A percentile compares a stretch with the other conserved stretches of the same genome.
Conservation (phyloP, 371 early-diverging fungal species). For the Mucor saturninus region DNA sequence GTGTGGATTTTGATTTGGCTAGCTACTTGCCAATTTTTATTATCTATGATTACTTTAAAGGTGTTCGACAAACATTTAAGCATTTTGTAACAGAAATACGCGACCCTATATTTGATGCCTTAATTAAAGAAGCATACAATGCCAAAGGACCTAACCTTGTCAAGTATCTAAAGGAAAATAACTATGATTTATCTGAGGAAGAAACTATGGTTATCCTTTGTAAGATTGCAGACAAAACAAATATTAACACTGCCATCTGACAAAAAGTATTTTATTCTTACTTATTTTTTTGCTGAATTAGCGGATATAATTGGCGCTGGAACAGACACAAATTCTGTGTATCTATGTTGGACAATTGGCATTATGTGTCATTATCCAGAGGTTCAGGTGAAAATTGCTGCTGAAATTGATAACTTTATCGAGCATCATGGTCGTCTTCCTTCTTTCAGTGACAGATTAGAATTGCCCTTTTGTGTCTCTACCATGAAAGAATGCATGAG, state of each 20-base stretch:
- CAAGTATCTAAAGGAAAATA: background rate
- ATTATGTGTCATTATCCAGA: conserved; percentile 18
- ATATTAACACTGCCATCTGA: background rate
- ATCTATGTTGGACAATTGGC: conserved; percentile 20
- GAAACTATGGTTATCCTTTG: conserved; percentile 2
- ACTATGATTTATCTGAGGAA: background rate
- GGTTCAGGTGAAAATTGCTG: conserved; percentile 10
- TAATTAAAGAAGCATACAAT: conserved; percentile 2
- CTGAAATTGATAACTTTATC: conserved; percentile 20
- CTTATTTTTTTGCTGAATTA: conserved; percentile 4
- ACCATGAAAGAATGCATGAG: conserved; percentile 22
- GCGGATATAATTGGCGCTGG: conserved; percentile 24
- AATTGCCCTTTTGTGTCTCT: conserved; percentile 20
- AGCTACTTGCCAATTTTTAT: conserved; percentile 12
- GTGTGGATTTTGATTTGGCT: conserved; percentile 15
- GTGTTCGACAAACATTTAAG: background rate
- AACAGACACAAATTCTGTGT: conserved; percentile 17
- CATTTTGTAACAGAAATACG: background rate
- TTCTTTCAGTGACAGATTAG: conserved; percentile 7
- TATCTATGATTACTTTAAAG: conserved; percentile 7
- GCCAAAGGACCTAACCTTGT: conserved; percentile 3
- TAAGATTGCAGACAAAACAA: background rate
- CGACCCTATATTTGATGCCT: conserved; percentile 6
- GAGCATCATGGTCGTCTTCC: conserved; percentile 3
- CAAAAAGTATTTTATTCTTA: background rate